Evolutionary conservation across 2,329 filamentous ascomycete genomes (phyloP), one percentile per base, ranked within the genome.

Genomic region (Neonectria faginata): DNA sequence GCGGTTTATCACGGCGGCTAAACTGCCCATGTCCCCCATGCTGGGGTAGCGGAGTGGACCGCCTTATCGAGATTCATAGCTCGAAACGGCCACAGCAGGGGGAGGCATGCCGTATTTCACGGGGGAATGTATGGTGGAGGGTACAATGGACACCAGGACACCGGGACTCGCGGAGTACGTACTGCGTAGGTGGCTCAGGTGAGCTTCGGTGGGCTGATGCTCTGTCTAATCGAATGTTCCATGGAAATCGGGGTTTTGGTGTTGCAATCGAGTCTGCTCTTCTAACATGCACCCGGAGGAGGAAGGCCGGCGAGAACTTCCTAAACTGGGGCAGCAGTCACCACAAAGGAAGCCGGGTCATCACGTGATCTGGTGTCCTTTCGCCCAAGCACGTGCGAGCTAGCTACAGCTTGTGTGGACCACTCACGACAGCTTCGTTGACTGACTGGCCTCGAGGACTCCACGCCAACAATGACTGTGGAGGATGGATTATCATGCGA

Each of bases 401-500:
- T 29, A 50, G 48, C 42, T 29, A 52, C 36, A 20, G 58, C 47
- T 36, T 18, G 31, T 33, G 47, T 52, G 60, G 54, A 66, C 68
- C 69, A 68, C 68, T 59, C 42, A 60, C 27, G 65, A 62, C 56
- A 62, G 58, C 65, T 61, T 70, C 55, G 44, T 64, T 63, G 60
- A 69, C 64, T 63, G 60, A 69, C 65, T 54, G 61, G 57, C 45
- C 52, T 50, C 56, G 60, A 62, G 53, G 54, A 64, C 54, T 69
- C 64, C 62, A 57, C 60, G 65, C 45, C 53, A 70, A 52, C 51
- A 65, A 72, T 75, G 70, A 74, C 59, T 56, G 44, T 67, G 64
- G 67, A 77, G 61, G 65, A 89, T 88, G 86, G 85, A 88, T 74
- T 87, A 88, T 74, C 83, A 87, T 75, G 79, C 83, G 51, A 81